phyloP scores from a whole-genome alignment of 2,329 filamentous ascomycete species.

The Nannizziopsis arthrosporioides region DNA sequence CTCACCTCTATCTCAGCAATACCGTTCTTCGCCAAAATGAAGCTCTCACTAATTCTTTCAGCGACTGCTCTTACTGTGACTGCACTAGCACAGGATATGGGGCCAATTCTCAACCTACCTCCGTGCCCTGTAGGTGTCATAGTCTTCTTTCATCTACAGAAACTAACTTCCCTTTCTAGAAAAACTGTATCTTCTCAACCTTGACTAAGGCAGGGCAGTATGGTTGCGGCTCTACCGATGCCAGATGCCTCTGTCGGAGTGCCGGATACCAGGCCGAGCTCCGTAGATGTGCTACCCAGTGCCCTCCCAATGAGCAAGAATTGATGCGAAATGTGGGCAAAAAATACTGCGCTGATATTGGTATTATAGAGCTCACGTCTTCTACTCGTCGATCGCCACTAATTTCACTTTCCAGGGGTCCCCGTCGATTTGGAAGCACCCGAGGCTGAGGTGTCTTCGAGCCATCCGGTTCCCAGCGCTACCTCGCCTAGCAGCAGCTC shows the following conservation, averaged over 20 bases:
- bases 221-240: constrained; percentile 7
- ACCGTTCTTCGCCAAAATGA: constrained; percentile 1
- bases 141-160: neutral
- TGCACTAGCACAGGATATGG: constrained; percentile 6
- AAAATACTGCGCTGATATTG: constrained; percentile 9
- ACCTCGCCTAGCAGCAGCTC: neutral
- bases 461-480: neutral
- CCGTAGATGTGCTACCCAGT: constrained; percentile 9
- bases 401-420: neutral
- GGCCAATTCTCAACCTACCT: constrained; percentile 6
- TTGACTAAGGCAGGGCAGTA: constrained; percentile 5
- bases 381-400: neutral
- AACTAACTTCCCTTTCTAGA: constrained; percentile 5
- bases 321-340: constrained; percentile 9
- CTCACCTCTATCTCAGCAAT: neutral
- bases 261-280: constrained; percentile 9
- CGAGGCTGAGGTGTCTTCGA: neutral
- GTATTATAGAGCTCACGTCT: neutral
- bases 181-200: constrained; percentile 9
- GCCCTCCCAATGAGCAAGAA: constrained; percentile 5
- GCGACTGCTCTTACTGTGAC: neutral
- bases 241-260: constrained; percentile 12
- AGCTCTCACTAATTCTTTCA: neutral
- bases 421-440: neutral
- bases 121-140: constrained; percentile 4